These are phyloP conservation scores for Neoboletus brunneissimus DNA, from an alignment of 768 basidiomycete genomes.

Conservation along the genomic window DNA sequence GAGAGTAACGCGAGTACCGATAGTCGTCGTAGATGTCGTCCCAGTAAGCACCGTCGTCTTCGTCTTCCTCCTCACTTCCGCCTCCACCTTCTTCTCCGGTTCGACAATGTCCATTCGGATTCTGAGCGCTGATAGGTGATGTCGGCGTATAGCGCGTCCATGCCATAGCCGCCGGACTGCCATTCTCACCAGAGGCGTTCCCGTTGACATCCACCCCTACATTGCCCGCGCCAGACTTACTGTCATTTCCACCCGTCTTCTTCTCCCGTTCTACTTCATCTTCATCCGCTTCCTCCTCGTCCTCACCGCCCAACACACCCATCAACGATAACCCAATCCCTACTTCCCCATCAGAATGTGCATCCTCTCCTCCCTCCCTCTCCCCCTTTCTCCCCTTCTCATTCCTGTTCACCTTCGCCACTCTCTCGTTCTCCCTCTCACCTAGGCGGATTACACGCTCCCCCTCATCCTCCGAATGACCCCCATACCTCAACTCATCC, in stretches of 20 bases:
- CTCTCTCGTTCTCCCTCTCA: constrained; percentile 5
- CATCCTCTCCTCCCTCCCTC: constrained; percentile 17
- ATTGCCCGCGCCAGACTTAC: neutral
- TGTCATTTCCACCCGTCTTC: neutral
- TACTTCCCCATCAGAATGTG: constrained; percentile 54
- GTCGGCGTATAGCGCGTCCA: constrained; percentile 32
- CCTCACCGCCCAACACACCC: constrained; percentile 43
- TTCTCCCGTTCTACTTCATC: constrained; percentile 4
- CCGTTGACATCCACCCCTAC: constrained; percentile 2
- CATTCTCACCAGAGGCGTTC: constrained; percentile 5
- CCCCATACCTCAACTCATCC: neutral
- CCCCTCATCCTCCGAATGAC: constrained; percentile 9
- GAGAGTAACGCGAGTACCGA: constrained; percentile 63
- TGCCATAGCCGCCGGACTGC: constrained; percentile 15
- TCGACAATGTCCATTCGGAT: neutral
- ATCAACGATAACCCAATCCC: constrained; percentile 71
- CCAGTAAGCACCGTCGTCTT: constrained; percentile 47
- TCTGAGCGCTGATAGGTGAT: constrained; percentile 13
- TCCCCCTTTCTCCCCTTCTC: neutral
- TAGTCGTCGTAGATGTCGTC: constrained; percentile 85
- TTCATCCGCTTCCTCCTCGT: constrained; percentile 16
- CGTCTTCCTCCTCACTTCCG: constrained; percentile 22
- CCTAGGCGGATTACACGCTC: neutral
- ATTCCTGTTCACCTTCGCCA: neutral
- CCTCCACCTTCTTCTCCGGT: constrained; percentile 7